phyloP scores from a whole-genome alignment of 2,329 filamentous ascomycete genomes.

The Aspergillus floridensis region DNA sequence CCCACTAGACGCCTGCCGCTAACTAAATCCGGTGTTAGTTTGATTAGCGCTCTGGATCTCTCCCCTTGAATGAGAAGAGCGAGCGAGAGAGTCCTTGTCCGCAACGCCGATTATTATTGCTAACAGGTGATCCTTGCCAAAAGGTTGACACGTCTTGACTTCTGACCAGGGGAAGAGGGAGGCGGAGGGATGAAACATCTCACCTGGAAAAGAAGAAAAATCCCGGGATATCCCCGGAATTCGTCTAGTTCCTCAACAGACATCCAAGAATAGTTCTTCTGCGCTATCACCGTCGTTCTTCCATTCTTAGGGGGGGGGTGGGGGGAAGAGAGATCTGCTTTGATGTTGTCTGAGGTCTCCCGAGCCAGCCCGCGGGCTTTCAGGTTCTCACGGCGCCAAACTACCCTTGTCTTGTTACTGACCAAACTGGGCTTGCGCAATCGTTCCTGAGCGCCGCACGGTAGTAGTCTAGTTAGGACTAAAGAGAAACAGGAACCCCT shows the following conservation, averaged over 20 bases:
- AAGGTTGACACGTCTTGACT: slow-evolving; percentile 18
- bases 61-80: neutral
- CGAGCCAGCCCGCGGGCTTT: neutral
- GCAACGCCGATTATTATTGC: slow-evolving; percentile 2
- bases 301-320: neutral
- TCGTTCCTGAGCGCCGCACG: neutral
- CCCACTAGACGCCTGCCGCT: slow-evolving; percentile 13
- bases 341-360: neutral
- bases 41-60: slow-evolving; percentile 13
- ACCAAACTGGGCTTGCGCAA: no score
- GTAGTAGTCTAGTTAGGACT: neutral
- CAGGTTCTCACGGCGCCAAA: neutral
- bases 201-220: neutral
- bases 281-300: neutral
- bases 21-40: slow-evolving; percentile 14
- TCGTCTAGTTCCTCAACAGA: neutral
- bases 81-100: neutral
- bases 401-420: no score
- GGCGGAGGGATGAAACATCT: slow-evolving; percentile 8
- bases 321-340: neutral
- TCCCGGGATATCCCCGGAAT: neutral
- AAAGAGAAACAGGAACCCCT: neutral
- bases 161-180: neutral
- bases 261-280: slow-evolving; percentile 5
- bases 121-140: slow-evolving; percentile 15